phyloP scores from a whole-genome alignment of 495 filamentous ascomycete genomes.

The Trypethelium eluteriae region DNA sequence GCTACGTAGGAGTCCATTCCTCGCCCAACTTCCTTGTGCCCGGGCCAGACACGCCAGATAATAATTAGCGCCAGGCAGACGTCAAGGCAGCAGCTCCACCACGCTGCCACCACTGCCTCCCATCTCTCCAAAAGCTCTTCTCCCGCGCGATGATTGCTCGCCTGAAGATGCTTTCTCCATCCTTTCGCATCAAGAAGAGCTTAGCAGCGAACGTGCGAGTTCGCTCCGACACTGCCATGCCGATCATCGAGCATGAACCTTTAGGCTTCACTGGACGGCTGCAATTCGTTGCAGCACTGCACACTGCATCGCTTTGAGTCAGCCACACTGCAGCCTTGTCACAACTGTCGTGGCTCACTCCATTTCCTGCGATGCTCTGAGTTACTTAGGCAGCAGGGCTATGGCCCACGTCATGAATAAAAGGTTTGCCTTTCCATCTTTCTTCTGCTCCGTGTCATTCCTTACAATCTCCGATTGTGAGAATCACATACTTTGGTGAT shows the following conservation, averaged over 20 bases:
- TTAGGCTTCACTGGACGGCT: not conserved
- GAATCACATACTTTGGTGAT: too few relatives aligned
- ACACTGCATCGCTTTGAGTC: conserved; percentile 1
- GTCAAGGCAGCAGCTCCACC: not conserved
- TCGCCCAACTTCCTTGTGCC: too few relatives aligned
- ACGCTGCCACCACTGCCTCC: not conserved
- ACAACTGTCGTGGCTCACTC: not conserved
- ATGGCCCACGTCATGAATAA: not conserved
- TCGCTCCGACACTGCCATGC: not conserved
- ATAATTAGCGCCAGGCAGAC: not conserved
- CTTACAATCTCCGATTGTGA: not conserved
- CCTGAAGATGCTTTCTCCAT: not conserved
- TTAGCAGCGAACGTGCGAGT: not conserved
- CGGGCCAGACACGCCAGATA: too few relatives aligned
- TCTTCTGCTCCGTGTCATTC: not conserved
- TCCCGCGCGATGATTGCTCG: too few relatives aligned
- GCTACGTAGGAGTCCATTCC: too few relatives aligned
- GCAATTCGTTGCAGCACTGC: not conserved
- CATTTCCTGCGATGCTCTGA: not conserved
- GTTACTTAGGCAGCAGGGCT: not conserved
- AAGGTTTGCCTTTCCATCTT: not conserved
- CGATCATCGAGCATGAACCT: not conserved
- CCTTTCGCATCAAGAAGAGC: not conserved
- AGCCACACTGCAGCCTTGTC: conserved; percentile 10
- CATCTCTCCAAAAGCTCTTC: not conserved